Base-by-base conservation (phyloP, 345 rosid genomes). In the Pistacia vera region DNA sequence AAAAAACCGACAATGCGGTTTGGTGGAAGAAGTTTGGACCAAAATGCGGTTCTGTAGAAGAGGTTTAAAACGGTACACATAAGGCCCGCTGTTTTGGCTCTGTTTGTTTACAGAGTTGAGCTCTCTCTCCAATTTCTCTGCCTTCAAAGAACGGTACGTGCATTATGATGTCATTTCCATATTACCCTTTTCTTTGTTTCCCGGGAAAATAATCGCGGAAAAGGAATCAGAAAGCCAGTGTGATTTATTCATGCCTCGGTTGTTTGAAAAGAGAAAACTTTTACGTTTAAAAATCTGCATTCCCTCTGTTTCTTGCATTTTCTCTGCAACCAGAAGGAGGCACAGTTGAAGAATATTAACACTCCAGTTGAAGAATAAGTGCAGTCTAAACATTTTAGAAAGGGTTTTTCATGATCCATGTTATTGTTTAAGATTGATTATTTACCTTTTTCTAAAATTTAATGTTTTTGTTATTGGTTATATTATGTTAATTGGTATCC, bases 131-230 rank as follows among this genome's bases (percentile, higher is more conserved):
- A 55, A 30, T 14, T 52, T 68, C 41, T 68, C 59, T 68, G 60
- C 30, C 72, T 3, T 8, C 60, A 68, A 68, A 8, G 44, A 68
- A 68, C 57, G 71, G 71, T 68, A 54, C 28, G 62, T 55, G 30
- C 61, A 54, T 69, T 70, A 35, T 65, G 20, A 17, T 8, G 41
- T 17, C 49, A 17, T 49, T 54, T 70, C 17, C 49, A 18, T 55
- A 8, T 30, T 18, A 10, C 62, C 46, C 33, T 70, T 70, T 35
- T 56, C 22, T 4, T 33, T 33, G 49, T n/a, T 35, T 54, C 35
- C 33, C 62, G 30, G 18, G 36, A 13, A 69, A 54, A 41, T 41
- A 55, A 35, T 55, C 62, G 4, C 18, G 25, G 25, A 35, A 55
- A 17, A 55, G 28, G 11, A 33, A 9, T 16, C 33, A 17, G 38